Evolutionary conservation across 1,284 basidiomycete species (phyloP).

Genomic region (Trichosporon faecale): DNA sequence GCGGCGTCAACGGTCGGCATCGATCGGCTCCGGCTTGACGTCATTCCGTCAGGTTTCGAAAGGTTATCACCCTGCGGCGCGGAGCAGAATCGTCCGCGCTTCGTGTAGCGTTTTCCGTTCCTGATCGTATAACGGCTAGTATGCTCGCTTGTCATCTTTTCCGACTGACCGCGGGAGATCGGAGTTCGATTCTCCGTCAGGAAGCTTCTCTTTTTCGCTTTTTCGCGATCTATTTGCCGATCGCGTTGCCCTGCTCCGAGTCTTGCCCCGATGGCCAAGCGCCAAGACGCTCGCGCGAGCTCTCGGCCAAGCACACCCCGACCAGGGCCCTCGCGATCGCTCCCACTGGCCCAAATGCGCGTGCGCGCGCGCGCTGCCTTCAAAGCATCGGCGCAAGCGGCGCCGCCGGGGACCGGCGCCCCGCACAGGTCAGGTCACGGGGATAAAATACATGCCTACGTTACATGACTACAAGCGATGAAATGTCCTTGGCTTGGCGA

Average conservation of each 20-base stretch:
- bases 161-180: conserved; percentile 3
- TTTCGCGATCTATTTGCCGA: background rate
- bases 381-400: background rate
- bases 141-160: conserved; percentile 9
- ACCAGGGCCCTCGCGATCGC: background rate
- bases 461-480: background rate
- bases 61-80: background rate
- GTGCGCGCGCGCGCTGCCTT: too few species aligned
- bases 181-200: conserved; percentile 10
- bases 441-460: background rate
- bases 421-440: background rate
- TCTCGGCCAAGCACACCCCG: background rate
- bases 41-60: background rate
- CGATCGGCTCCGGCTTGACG: background rate
- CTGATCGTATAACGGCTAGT: conserved; percentile 11
- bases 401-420: background rate
- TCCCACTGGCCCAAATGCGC: background rate
- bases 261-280: background rate
- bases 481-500: background rate
- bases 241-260: too few species aligned
- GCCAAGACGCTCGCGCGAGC: background rate
- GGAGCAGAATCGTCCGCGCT: background rate
- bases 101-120: background rate
- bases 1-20: too few species aligned
- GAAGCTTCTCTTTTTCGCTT: background rate